Evolutionary conservation across 208 protist species (phyloP).

Genomic region (Naegleria fowleri): DNA sequence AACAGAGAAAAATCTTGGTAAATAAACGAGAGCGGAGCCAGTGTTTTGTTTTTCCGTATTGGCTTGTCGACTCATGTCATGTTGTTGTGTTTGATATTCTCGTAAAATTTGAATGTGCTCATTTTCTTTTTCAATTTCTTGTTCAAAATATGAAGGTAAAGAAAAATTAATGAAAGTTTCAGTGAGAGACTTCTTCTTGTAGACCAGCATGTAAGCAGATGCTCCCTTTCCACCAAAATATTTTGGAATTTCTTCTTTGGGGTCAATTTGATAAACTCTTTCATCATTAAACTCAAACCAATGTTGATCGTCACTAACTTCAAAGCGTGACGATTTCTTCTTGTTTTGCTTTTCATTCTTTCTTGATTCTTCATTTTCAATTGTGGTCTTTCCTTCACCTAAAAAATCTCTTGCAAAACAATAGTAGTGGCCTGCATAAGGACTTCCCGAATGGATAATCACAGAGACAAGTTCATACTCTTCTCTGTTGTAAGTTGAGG

Average conservation of each 20-base stretch:
- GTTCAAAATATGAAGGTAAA: not conserved
- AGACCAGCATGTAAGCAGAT: constrained; percentile 12
- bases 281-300: constrained; percentile 22
- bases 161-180: not conserved
- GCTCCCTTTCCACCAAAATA: not conserved
- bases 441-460: not conserved
- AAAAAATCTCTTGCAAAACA: not conserved
- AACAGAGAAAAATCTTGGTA: not conserved
- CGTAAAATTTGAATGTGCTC: not conserved
- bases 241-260: not conserved
- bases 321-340: not conserved
- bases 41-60: not conserved
- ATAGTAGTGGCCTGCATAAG: not conserved
- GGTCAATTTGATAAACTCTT: not conserved
- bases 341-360: not conserved
- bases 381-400: not conserved
- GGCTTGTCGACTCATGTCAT: not conserved
- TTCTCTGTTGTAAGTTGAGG: not conserved
- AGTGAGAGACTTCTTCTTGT: not conserved
- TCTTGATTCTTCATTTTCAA: not conserved
- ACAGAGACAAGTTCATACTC: not conserved
- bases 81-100: not conserved
- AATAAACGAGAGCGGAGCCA: not conserved
- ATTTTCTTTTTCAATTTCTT: not conserved
- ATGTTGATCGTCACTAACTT: not conserved